Evolutionary conservation across 768 basidiomycete species (phyloP), one percentile per base, ranked within the genome.

Genomic region (Mycena venus): DNA sequence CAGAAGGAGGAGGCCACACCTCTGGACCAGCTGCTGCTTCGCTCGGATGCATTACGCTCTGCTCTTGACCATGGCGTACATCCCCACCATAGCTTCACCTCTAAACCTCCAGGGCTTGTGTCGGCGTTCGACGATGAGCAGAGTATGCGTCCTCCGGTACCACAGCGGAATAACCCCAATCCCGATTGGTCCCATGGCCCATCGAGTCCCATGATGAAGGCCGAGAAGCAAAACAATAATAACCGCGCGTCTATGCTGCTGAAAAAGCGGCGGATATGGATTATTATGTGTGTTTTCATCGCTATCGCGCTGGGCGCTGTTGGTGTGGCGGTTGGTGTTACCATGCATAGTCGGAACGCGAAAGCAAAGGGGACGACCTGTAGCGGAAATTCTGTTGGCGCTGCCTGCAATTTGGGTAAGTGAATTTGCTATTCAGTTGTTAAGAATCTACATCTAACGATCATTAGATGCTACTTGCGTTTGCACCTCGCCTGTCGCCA

Each of bases 401-500:
- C 83, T 21, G 77, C 83, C 15, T 94, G 93, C 79, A 87, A 87
- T 78, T 83, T 94, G 27, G 86, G 92, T 92, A 75, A 78, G 90
- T 84, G 17, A 44, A 5, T 51, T 21, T 25, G 9, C 51, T 59
- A n/a, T 19, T 49, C 72, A 3, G 23, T 55, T 61, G 1, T 0
- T 49, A 12, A 63, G 19, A 59, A 47, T 34, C 12, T 2, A 21
- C 19, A 49, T 38, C 36, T 32, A 55, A 55, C 36, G 17, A 29
- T 69, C 44, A 58, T 32, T 51, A 93, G 91, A 92, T 83, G 86
- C 91, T 1, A 90, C 91, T 0, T 94, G 92, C 78, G 85, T 90
- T 42, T 93, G 92, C 75, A 88, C 89, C 15, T 87, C 89, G 2
- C 80, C 82, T n/a, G 68, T 75, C 23, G 58, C 81, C 4, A 82